These are phyloP conservation scores for Nepenthes gracilis DNA, from an alignment of 148 eudicot species.

Conservation along the genomic window DNA sequence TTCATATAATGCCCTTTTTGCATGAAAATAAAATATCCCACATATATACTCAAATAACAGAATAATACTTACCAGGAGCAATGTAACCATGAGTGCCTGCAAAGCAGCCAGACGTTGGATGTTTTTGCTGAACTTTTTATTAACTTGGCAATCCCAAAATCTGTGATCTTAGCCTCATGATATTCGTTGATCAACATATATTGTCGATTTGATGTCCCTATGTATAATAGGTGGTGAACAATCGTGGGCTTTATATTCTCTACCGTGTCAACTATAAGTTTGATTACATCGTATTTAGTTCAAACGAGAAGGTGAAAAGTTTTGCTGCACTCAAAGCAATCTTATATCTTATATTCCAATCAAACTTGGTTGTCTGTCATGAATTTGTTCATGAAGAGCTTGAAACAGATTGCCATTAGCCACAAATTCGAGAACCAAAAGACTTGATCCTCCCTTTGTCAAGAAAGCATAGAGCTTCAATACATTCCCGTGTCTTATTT, in stretches of 20 bases:
- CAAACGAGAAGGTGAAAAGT: slow-evolving; percentile 71
- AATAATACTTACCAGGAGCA: slow-evolving; percentile 65
- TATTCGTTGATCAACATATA: slow-evolving; percentile 65
- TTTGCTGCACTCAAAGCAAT: slow-evolving; percentile 84
- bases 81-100: slow-evolving; percentile 96
- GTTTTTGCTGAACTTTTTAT: slow-evolving; percentile 21
- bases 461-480: slow-evolving; percentile 77
- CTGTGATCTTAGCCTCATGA: slow-evolving; percentile 79
- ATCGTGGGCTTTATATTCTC: slow-evolving; percentile 21
- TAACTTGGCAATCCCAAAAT: slow-evolving; percentile 76
- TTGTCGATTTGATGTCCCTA: slow-evolving; percentile 79
- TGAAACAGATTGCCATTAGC: slow-evolving; percentile 60
- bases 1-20: neutral
- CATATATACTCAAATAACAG: neutral
- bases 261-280: too few species aligned
- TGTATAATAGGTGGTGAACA: slow-evolving; percentile 66
- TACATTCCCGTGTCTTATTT: slow-evolving; percentile 70
- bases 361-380: slow-evolving; percentile 45
- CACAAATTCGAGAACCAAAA: slow-evolving; percentile 82
- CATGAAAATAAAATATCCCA: neutral
- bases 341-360: slow-evolving; percentile 60
- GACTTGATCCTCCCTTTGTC: slow-evolving; percentile 49
- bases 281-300: too few species aligned
- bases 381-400: slow-evolving; percentile 42
- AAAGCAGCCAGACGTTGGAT: slow-evolving; percentile 45